A percentile compares a stretch with the other conserved stretches of the same genome.
These are phyloP conservation scores for Leccinum insigne DNA, from an alignment of 1,284 basidiomycete species.

Conservation along the genomic window DNA sequence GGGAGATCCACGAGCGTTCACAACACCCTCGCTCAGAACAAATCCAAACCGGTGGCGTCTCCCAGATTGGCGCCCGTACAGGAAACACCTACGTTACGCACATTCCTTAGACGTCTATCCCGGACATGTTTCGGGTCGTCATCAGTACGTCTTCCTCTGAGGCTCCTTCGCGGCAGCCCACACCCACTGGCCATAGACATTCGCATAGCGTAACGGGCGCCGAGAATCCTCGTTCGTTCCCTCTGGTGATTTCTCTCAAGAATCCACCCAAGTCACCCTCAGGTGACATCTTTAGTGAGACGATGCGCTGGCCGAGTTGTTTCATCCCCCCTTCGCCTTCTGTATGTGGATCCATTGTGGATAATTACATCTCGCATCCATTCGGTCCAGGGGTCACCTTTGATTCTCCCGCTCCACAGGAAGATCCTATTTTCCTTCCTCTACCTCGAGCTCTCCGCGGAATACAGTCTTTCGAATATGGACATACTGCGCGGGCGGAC, in stretches of 20 bases:
- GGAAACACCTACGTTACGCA: conserved; percentile 24
- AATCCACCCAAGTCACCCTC: conserved; percentile 20
- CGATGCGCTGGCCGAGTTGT: conserved; percentile 57
- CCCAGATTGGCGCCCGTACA: conserved; percentile 15
- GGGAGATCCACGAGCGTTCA: conserved; percentile 67
- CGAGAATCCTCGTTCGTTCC: conserved; percentile 50
- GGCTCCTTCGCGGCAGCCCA: conserved; percentile 27
- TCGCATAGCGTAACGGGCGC: conserved; percentile 77
- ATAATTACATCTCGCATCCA: conserved; percentile 45
- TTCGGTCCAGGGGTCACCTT: conserved; percentile 67
- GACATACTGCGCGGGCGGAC: conserved; percentile 62
- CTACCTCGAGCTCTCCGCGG: conserved; percentile 60
- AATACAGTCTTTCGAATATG: conserved; percentile 83
- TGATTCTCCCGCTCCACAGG: conserved; percentile 51
- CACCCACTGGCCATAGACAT: conserved; percentile 57
- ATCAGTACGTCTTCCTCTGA: conserved; percentile 24
- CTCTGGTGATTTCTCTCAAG: conserved; percentile 12
- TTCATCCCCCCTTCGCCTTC: conserved; percentile 41
- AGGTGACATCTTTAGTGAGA: conserved; percentile 62
- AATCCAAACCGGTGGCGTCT: conserved; percentile 43
- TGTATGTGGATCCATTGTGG: conserved; percentile 25
- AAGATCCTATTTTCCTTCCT: conserved; percentile 37
- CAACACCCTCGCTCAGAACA: conserved; percentile 53
- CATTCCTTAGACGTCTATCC: conserved; percentile 64
- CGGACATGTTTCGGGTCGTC: conserved; percentile 49